Base-by-base conservation (phyloP, 2,329 filamentous ascomycete genomes). In the Drechslerella coelobrocha region DNA sequence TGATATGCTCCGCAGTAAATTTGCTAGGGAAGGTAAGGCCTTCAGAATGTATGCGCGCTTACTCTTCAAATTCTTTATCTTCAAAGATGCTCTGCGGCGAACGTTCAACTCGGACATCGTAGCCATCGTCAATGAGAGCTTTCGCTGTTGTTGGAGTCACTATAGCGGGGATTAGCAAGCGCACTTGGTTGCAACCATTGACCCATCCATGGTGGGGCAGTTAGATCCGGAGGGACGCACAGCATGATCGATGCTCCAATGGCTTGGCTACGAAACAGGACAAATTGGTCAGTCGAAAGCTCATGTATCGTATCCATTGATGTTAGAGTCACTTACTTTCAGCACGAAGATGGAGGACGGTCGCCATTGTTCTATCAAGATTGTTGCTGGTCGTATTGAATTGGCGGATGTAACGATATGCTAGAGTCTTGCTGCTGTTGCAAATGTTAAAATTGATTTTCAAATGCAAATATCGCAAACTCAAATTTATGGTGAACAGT, bases 61-160 rank as follows among this genome's bases (percentile, higher is more conserved):
- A 76, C 75, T 83, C 81, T 78, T 84, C 82, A 75, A 86, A 89
- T 76, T 89, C 86, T 43, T 77, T 79, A 74, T 87, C 84, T 29
- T 84, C 81, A 74, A 84, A 88, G 76, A 91, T 90, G 61, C 89
- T 83, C 76, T 85, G 83, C n/a, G 84, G 83, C 68, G 84, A 86
- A 71, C 84, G 83, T 81, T 91, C 89, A 53, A 90, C 85, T 53
- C 84, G 84, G 75, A 91, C 83, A 23, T 82, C 82, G 78, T 90
- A 91, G 72, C 88, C 88, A 41, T 87, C 87, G 73, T 89, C 84
- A 59, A 90, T 81, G 57, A 91, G 83, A 56, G 82, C 82, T 79
- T 87, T 86, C 74, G 84, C 80, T 41, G 82, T 84, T n/a, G 80
- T 80, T 84, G 85, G 74, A 85, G 77, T 80, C 77, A 74, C 79